Conservation (phyloP, 495 filamentous ascomycete species). For the Annulohypoxylon maeteangense region DNA sequence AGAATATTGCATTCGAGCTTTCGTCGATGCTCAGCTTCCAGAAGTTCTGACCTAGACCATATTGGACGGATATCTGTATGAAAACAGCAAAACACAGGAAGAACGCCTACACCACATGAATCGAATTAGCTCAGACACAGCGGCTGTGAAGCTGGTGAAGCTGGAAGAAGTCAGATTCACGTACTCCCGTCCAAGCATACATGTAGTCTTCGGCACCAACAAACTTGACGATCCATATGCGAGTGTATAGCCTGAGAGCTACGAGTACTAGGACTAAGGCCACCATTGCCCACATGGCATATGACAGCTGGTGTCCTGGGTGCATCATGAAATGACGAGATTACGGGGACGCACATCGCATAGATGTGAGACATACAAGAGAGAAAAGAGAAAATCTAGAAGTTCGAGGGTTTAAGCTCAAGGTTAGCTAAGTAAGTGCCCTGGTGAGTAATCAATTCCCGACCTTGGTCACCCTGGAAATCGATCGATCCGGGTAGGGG, state of each 20-base stretch:
- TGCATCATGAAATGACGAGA: slow-evolving; percentile 32
- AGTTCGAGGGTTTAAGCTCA: too few species aligned
- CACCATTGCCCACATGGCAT: slow-evolving; percentile 53
- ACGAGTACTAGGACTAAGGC: slow-evolving; percentile 46
- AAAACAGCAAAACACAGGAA: slow-evolving; percentile 49
- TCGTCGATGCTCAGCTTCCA: slow-evolving; percentile 48
- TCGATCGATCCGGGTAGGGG: slow-evolving; percentile 15
- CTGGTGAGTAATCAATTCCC: not conserved
- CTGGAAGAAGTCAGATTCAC: not conserved
- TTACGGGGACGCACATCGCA: slow-evolving; percentile 11
- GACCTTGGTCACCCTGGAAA: slow-evolving; percentile 8
- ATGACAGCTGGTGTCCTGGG: slow-evolving; percentile 46
- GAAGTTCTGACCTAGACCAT: slow-evolving; percentile 50
- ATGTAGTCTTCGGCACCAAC: slow-evolving; percentile 53
- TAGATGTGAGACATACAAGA: slow-evolving; percentile 23
- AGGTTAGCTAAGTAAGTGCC: too few species aligned
- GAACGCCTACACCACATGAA: slow-evolving; percentile 35
- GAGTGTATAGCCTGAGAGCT: slow-evolving; percentile 51
- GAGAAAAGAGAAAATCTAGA: not conserved
- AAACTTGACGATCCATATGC: slow-evolving; percentile 51
- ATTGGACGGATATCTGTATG: slow-evolving; percentile 51
- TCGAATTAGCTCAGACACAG: slow-evolving; percentile 4
- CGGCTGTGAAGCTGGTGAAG: not conserved
- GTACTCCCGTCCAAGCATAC: slow-evolving; percentile 48
- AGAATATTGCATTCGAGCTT: slow-evolving; percentile 51